A percentile compares a stretch with the other conserved stretches of the same genome.
Conservation (phyloP, 2,329 filamentous ascomycete species). For the Fusarium phyllophilum region DNA sequence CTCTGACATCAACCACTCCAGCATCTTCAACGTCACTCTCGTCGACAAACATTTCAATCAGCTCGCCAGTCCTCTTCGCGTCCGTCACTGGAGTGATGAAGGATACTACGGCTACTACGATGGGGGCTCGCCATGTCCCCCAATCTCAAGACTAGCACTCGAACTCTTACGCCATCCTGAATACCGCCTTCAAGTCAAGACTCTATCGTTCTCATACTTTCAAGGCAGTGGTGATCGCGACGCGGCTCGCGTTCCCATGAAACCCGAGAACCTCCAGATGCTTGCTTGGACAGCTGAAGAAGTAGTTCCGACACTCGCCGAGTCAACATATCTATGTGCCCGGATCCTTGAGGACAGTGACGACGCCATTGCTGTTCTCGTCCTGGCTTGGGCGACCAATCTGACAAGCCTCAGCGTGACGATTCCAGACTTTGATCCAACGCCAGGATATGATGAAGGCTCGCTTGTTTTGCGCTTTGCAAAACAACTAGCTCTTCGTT, state of each 20-base stretch:
- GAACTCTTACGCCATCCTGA: neutral
- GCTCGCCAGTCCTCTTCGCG: neutral
- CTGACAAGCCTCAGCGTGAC: neutral
- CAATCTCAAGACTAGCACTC: neutral
- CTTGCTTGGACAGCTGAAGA: neutral
- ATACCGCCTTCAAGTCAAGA: neutral
- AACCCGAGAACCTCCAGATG: neutral
- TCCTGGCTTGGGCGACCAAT: neutral
- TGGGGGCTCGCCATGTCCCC: neutral
- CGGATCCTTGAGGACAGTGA: neutral
- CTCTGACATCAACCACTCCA: neutral
- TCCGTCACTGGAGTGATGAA: neutral
- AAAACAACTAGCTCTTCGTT: neutral
- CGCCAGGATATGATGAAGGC: neutral
- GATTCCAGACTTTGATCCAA: fast-evolving
- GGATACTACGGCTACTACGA: neutral
- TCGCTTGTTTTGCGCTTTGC: neutral
- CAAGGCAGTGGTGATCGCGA: fast-evolving
- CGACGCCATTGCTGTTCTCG: neutral
- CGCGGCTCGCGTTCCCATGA: neutral
- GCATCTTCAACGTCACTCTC: neutral
- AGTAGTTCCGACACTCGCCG: neutral
- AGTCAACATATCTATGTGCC: neutral
- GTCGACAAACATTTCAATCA: neutral
- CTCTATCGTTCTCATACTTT: neutral